A percentile compares a stretch with the other conserved stretches of the same genome.
phyloP scores from a whole-genome alignment of 495 filamentous ascomycete genomes.

The Clavariopsis aquatica region DNA sequence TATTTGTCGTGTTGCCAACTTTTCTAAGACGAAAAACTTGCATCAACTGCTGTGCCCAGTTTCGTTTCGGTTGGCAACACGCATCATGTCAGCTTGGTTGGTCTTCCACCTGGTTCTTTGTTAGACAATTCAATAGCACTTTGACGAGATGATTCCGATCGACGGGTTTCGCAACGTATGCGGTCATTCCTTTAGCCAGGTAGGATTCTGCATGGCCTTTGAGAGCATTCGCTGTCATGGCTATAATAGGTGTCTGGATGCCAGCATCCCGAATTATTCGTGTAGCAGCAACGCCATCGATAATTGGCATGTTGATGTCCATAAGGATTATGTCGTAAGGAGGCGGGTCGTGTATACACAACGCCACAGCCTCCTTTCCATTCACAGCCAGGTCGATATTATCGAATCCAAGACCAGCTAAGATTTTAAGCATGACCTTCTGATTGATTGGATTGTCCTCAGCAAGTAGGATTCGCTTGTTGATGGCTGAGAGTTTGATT shows the following conservation, averaged over 20 bases:
- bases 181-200: slow-evolving; percentile 62
- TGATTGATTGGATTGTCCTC: slow-evolving; percentile 57
- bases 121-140: slow-evolving; percentile 38
- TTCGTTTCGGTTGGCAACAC: background rate
- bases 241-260: slow-evolving; percentile 59
- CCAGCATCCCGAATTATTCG: slow-evolving; percentile 44
- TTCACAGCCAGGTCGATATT: slow-evolving; percentile 57
- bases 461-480: slow-evolving; percentile 52
- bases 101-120: background rate
- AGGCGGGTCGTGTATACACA: slow-evolving; percentile 53
- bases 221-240: slow-evolving; percentile 65
- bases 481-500: slow-evolving; percentile 31
- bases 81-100: background rate
- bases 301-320: slow-evolving; percentile 56
- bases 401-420: slow-evolving; percentile 57
- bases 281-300: slow-evolving; percentile 50
- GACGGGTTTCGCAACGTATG: slow-evolving; percentile 63
- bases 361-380: slow-evolving; percentile 58
- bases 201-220: slow-evolving; percentile 62
- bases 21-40: background rate
- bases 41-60: background rate
- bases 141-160: slow-evolving; percentile 50
- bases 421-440: slow-evolving; percentile 61
- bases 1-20: background rate
- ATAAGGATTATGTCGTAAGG: slow-evolving; percentile 59